phyloP scores from a whole-genome alignment of 345 rosid species.

The Ailanthus altissimus region DNA sequence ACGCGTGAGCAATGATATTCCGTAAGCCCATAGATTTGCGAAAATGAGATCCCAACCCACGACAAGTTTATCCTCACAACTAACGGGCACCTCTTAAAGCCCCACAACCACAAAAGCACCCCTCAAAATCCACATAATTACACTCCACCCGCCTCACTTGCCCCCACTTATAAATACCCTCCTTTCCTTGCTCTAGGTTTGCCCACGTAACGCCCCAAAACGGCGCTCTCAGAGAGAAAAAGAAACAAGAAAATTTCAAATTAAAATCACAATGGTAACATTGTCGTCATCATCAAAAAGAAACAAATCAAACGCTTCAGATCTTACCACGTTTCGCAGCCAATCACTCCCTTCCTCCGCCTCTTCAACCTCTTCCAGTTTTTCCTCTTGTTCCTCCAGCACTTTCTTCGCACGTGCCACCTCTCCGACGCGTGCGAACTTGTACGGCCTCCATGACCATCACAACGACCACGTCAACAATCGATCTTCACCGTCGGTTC shows the following conservation, averaged over 20 bases:
- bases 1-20: neutral
- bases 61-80: neutral
- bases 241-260: too few species aligned
- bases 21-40: neutral
- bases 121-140: neutral
- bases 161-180: neutral
- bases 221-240: neutral
- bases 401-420: constrained; percentile 36
- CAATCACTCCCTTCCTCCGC: constrained; percentile 32
- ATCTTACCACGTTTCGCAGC: constrained; percentile 18
- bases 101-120: neutral
- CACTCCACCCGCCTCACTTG: neutral
- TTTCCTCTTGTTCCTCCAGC: constrained; percentile 33
- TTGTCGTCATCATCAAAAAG: constrained; percentile 19
- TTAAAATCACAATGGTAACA: constrained; percentile 5
- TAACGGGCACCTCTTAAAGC: too few species aligned
- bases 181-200: neutral
- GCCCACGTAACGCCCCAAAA: neutral
- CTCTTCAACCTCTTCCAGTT: constrained; percentile 35
- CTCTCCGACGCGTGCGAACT: constrained; percentile 37
- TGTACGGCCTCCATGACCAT: constrained; percentile 10
- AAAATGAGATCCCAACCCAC: neutral
- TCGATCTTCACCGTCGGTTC: constrained; percentile 36
- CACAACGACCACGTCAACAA: neutral
- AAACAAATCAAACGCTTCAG: constrained; percentile 23